A percentile compares a stretch with the other conserved stretches of the same genome.
phyloP scores from a whole-genome alignment of 2,329 filamentous ascomycete genomes.

The Trichoderma sp. region DNA sequence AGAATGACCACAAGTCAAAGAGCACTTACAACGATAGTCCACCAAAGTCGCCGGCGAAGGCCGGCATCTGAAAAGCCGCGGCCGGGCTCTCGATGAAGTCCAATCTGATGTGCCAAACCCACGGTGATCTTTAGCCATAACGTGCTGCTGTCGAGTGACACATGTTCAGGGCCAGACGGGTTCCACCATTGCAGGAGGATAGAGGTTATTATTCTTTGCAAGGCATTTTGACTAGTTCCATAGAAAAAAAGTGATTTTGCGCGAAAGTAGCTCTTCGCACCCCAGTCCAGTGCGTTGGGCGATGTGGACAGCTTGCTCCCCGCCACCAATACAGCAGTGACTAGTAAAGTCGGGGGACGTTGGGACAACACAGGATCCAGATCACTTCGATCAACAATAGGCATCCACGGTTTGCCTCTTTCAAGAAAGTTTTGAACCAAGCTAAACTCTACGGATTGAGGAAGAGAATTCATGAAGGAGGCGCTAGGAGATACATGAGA shows the following conservation, averaged over 20 bases:
- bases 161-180: constrained; percentile 1
- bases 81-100: neutral
- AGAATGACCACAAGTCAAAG: no score
- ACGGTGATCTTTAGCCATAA: constrained; percentile 4
- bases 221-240: neutral
- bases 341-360: no score
- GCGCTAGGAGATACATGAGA: no score
- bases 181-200: constrained; percentile 6
- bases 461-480: no score
- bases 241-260: neutral
- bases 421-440: neutral
- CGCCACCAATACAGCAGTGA: neutral
- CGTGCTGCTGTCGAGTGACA: neutral
- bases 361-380: no score
- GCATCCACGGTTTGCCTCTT: constrained; percentile 3
- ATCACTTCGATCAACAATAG: neutral
- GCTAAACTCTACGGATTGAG: no score
- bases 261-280: neutral
- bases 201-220: no score
- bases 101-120: constrained; percentile 6
- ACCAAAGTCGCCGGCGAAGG: no score
- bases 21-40: no score
- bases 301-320: neutral
- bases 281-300: neutral
- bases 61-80: neutral